These are phyloP conservation scores for Diaporthe sp. DNA, from an alignment of 2,329 filamentous ascomycete genomes.

Conservation along the genomic window DNA sequence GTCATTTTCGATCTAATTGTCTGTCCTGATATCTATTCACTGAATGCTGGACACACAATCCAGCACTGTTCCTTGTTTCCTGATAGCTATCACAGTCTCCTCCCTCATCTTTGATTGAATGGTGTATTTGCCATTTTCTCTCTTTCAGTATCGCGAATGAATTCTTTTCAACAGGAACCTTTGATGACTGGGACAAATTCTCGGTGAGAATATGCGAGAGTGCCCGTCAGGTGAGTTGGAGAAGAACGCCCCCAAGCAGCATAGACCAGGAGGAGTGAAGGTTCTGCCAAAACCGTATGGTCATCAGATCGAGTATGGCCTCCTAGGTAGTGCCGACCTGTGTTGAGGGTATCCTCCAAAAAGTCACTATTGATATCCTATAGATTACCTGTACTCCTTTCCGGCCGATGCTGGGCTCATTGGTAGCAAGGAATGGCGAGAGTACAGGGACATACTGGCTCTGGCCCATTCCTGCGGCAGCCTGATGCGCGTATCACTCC, in stretches of 20 bases:
- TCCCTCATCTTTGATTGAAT: too few species aligned
- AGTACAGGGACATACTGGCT: background rate
- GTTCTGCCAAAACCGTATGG: background rate
- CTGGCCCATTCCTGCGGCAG: background rate
- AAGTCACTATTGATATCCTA: too few species aligned
- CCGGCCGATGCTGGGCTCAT: background rate
- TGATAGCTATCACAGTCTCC: too few species aligned
- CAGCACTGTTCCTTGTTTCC: too few species aligned
- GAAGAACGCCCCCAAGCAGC: too few species aligned
- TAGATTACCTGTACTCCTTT: background rate
- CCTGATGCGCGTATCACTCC: background rate
- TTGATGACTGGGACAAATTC: background rate
- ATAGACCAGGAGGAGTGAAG: too few species aligned
- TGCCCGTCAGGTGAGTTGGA: background rate
- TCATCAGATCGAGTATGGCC: background rate
- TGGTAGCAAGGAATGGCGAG: background rate
- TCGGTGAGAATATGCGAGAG: background rate
- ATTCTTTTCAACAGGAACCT: background rate
- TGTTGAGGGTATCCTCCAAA: background rate
- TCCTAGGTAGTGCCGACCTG: background rate
- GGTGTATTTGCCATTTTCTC: too few species aligned
- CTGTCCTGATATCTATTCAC: too few species aligned
- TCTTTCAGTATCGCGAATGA: too few species aligned
- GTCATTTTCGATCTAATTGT: background rate
- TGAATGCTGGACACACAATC: too few species aligned